phyloP scores from a whole-genome alignment of 2,329 filamentous ascomycete genomes.

The Trichoderma gracile region DNA sequence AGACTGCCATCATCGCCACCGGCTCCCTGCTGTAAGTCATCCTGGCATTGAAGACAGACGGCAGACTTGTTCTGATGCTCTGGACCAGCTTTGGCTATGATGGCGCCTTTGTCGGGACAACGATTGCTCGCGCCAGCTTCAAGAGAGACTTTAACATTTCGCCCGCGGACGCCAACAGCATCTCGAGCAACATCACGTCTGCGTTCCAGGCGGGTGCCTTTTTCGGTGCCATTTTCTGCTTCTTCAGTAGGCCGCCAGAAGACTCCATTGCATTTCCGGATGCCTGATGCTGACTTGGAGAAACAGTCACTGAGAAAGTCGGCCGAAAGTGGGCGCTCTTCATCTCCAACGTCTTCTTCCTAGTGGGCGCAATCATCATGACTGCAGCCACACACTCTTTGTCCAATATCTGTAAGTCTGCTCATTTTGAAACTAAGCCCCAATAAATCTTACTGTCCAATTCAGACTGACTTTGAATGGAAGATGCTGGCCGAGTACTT shows the following conservation, averaged over 20 bases:
- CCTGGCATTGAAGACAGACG: no score
- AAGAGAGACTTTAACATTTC: constrained; percentile 43
- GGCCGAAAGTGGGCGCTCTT: constrained; percentile 52
- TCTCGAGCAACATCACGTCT: constrained; percentile 49
- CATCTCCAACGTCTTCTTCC: constrained; percentile 48
- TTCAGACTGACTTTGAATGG: constrained; percentile 10
- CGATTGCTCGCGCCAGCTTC: constrained; percentile 52
- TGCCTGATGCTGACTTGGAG: neutral
- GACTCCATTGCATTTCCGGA: neutral
- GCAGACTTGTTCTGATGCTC: constrained; percentile 2
- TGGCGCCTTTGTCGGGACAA: constrained; percentile 56
- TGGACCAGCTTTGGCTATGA: constrained; percentile 53
- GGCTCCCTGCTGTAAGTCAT: constrained; percentile 44
- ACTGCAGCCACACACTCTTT: constrained; percentile 44
- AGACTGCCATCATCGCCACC: constrained; percentile 50
- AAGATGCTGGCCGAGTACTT: constrained; percentile 59
- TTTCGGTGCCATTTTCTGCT: constrained; percentile 53
- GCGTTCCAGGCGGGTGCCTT: constrained; percentile 54
- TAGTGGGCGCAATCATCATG: constrained; percentile 48
- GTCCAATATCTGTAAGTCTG: constrained; percentile 44
- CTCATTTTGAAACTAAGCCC: rapidly evolving
- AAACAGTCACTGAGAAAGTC: constrained; percentile 47
- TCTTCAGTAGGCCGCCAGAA: constrained; percentile 36
- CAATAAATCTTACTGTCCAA: no score
- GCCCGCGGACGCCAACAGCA: constrained; percentile 34